Evolutionary conservation across 2,329 filamentous ascomycete genomes (phyloP).

Genomic region (Colletotrichum paranaense): DNA sequence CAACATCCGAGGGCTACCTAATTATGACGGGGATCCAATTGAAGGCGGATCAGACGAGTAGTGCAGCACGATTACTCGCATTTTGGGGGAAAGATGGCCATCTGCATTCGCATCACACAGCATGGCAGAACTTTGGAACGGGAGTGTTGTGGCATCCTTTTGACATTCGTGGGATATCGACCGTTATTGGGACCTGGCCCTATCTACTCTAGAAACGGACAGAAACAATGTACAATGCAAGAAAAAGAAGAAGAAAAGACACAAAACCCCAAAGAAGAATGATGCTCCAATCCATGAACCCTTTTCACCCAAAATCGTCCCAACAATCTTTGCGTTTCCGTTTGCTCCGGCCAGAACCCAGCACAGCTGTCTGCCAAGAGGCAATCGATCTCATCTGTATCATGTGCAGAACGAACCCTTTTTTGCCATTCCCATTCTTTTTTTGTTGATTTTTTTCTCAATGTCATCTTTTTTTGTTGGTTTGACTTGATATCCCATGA

Average conservation of each 20-base stretch:
- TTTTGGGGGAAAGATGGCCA: background rate
- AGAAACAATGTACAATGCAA: conserved; percentile 22
- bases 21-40: conserved; percentile 34
- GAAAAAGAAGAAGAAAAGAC: background rate
- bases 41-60: conserved; percentile 27
- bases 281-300: background rate
- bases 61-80: background rate
- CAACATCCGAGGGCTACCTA: conserved; percentile 26
- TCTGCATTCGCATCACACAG: background rate
- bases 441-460: background rate
- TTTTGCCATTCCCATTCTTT: background rate
- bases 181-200: conserved; percentile 26
- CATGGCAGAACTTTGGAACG: background rate
- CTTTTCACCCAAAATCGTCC: background rate
- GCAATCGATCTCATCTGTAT: conserved; percentile 9
- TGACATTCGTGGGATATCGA: conserved; percentile 32
- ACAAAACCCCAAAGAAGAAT: background rate
- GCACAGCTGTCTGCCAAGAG: conserved; percentile 18
- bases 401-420: background rate
- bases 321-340: conserved; percentile 2
- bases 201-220: conserved; percentile 18
- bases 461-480: background rate
- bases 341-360: conserved; percentile 3
- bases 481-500: conserved; percentile 16
- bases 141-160: conserved; percentile 14